A percentile compares a stretch with the other conserved stretches of the same genome.
phyloP scores from a whole-genome alignment of 1,284 basidiomycete genomes.

The Gymnopus androsaceus region DNA sequence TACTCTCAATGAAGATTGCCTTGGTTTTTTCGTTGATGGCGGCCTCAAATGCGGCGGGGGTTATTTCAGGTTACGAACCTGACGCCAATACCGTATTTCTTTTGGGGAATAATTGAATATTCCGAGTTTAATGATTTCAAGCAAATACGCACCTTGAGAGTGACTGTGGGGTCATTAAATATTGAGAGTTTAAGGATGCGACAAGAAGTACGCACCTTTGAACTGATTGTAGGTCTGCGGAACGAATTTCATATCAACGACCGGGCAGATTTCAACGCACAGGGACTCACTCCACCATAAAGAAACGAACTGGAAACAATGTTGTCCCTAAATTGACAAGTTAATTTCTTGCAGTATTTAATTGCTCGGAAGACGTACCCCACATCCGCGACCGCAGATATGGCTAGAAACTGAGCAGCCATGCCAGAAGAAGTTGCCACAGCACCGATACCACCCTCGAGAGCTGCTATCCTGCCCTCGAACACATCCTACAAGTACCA shows the following conservation, averaged over 20 bases:
- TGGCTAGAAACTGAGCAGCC: constrained; percentile 80
- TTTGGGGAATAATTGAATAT: constrained; percentile 40
- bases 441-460: constrained; percentile 83
- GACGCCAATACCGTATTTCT: constrained; percentile 76
- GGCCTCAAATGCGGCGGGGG: constrained; percentile 67
- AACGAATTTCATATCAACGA: background rate
- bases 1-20: constrained; percentile 81
- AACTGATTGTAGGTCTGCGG: constrained; percentile 83
- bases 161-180: constrained; percentile 45
- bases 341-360: too few relatives aligned
- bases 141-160: constrained; percentile 58
- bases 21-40: constrained; percentile 81
- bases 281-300: constrained; percentile 62
- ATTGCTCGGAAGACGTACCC: constrained; percentile 90
- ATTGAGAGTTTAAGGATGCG: background rate
- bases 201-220: constrained; percentile 54
- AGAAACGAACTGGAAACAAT: constrained; percentile 48
- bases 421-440: constrained; percentile 82
- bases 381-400: constrained; percentile 62
- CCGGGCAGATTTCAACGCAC: background rate
- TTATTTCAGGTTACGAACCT: constrained; percentile 73
- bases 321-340: too few relatives aligned
- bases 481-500: constrained; percentile 64
- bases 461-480: constrained; percentile 81
- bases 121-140: background rate